These are phyloP conservation scores for Straminergon stramineum DNA, from an alignment of 225 moss, liverwort and hornwort genomes.

Conservation along the genomic window DNA sequence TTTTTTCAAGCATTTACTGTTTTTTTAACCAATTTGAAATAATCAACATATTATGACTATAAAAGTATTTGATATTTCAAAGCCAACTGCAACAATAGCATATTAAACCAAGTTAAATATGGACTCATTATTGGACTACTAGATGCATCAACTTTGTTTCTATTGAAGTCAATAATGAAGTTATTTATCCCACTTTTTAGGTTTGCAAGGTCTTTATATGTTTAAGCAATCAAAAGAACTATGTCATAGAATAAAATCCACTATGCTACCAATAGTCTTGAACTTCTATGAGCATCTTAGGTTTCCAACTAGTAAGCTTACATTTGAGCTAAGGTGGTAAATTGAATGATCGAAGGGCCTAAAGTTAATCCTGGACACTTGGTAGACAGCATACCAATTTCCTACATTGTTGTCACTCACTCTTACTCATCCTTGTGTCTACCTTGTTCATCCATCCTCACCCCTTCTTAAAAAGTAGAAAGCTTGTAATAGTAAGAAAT, in stretches of 20 bases:
- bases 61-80: too few relatives aligned
- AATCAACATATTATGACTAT: too few relatives aligned
- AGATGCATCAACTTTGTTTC: background rate
- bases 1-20: too few relatives aligned
- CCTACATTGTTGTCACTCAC: too few relatives aligned
- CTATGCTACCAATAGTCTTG: background rate
- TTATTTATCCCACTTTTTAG: too few relatives aligned
- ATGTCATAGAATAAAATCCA: background rate
- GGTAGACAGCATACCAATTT: background rate
- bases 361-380: background rate
- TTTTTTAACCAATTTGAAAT: background rate
- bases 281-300: background rate
- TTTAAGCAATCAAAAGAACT: background rate
- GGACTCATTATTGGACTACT: fast-evolving
- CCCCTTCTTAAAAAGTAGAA: background rate
- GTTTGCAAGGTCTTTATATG: fast-evolving
- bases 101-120: background rate
- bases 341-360: too few relatives aligned
- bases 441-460: too few relatives aligned
- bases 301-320: background rate
- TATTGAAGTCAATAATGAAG: too few relatives aligned
- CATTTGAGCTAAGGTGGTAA: too few relatives aligned
- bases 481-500: too few relatives aligned
- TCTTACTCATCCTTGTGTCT: background rate
- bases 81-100: background rate